Percentiles rank a stretch among this genome's conserved stretches.
These are phyloP conservation scores for Polygonum maritimum DNA, from an alignment of 148 eudicot genomes.

Conservation along the genomic window DNA sequence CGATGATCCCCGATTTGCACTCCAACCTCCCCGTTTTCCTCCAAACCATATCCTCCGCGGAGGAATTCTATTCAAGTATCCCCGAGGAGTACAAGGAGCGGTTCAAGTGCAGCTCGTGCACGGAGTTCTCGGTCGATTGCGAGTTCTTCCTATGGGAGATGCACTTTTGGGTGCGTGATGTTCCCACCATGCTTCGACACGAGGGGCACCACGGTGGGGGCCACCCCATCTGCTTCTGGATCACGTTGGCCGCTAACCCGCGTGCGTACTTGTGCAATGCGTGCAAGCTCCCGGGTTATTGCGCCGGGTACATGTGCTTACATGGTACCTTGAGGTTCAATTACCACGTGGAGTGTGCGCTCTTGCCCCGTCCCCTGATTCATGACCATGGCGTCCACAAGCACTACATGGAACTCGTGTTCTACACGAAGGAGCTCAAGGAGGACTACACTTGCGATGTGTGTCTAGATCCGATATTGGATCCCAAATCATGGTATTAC, in stretches of 20 bases:
- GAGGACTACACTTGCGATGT: neutral
- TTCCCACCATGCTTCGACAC: neutral
- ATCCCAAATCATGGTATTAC: neutral
- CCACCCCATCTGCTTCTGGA: neutral
- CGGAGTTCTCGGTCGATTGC: neutral
- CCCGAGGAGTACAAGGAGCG: neutral
- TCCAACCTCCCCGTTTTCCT: neutral
- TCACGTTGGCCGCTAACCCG: neutral
- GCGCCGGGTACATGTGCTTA: neutral
- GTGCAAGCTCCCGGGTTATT: neutral
- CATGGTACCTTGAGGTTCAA: neutral
- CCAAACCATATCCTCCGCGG: neutral
- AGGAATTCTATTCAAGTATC: neutral
- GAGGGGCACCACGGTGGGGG: neutral
- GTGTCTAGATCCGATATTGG: neutral
- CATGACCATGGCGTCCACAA: neutral
- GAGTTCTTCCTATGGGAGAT: neutral
- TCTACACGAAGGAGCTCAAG: neutral
- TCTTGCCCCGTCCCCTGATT: neutral
- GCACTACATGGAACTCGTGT: neutral
- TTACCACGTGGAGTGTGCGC: neutral
- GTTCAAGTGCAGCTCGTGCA: neutral
- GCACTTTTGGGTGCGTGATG: neutral
- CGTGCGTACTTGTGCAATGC: neutral
- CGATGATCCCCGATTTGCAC: neutral